Percentiles rank a stretch among this genome's conserved stretches.
These are phyloP conservation scores for Penicillium sp. DNA, from an alignment of 2,329 filamentous ascomycete genomes.

Conservation along the genomic window DNA sequence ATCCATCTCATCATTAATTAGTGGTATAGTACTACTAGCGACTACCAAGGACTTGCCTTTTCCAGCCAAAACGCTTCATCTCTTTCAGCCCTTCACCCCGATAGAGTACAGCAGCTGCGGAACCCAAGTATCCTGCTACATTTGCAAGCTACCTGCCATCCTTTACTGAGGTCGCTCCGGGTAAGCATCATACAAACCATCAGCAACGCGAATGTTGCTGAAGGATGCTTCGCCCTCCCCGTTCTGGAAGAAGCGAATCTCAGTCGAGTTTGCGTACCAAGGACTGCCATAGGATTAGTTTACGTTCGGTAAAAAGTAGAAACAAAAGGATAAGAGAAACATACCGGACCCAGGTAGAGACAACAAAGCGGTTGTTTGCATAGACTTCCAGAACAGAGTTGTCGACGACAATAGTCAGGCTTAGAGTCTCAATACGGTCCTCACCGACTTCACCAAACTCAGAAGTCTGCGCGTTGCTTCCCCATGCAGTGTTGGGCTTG, in stretches of 20 bases:
- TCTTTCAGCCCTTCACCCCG: fast-evolving
- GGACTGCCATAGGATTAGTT: not conserved
- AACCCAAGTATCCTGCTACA: too few relatives aligned
- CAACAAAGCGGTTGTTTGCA: not conserved
- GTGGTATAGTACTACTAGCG: not conserved
- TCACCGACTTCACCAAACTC: not conserved
- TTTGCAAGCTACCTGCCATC: not conserved
- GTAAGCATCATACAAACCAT: not conserved
- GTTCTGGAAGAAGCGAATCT: not conserved
- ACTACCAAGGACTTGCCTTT: not conserved
- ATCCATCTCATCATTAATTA: not conserved
- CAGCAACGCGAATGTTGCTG: not conserved
- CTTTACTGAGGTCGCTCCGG: not conserved
- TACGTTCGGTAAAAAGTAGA: not conserved
- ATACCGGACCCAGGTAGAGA: not conserved
- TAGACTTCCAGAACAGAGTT: not conserved
- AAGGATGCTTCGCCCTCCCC: not conserved
- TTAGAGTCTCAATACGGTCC: not conserved
- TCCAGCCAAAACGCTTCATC: not conserved
- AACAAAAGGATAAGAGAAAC: not conserved
- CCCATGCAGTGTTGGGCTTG: not conserved
- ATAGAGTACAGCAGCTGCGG: fast-evolving
- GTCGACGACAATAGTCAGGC: not conserved
- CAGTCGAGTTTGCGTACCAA: not conserved
- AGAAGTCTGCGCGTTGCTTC: not conserved